Percentiles rank a stretch among this genome's conserved stretches.
Evolutionary conservation across 129 eudicot species (phyloP).

Genomic region (Chrysanthemum lavandulifolium): DNA sequence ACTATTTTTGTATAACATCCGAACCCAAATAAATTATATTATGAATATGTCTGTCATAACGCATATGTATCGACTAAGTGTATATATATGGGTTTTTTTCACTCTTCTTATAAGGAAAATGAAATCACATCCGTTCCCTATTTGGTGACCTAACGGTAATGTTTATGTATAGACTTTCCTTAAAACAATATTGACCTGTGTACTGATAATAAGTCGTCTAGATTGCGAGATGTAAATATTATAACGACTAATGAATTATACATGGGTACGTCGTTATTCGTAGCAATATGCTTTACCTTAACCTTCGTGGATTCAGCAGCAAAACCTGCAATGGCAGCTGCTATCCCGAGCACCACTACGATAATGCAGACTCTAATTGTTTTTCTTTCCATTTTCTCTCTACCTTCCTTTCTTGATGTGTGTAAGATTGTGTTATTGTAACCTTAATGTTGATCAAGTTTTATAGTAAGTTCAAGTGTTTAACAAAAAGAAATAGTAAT

Average conservation of each 20-base stretch:
- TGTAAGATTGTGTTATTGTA: neutral
- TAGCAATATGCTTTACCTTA: slow-evolving; percentile 22
- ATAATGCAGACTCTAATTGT: slow-evolving; percentile 9
- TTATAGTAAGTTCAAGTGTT: neutral
- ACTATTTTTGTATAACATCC: too few relatives aligned
- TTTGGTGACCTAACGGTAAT: too few relatives aligned
- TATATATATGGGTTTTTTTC: too few relatives aligned
- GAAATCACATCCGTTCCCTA: too few relatives aligned
- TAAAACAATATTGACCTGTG: neutral
- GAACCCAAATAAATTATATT: too few relatives aligned
- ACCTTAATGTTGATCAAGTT: neutral
- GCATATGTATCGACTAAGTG: too few relatives aligned
- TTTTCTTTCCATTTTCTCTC: slow-evolving; percentile 20
- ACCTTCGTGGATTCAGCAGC: slow-evolving; percentile 26
- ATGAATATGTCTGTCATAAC: too few relatives aligned
- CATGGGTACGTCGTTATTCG: neutral
- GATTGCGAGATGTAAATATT: neutral
- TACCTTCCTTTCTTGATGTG: neutral
- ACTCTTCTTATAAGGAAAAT: neutral
- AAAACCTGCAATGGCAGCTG: slow-evolving; percentile 27
- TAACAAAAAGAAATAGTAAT: neutral
- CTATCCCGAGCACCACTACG: slow-evolving; percentile 20
- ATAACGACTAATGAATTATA: neutral
- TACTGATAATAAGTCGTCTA: neutral
- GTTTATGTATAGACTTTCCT: too few relatives aligned